phyloP scores from a whole-genome alignment of 116 monocot species.

The Phalaenopsis hybrid region DNA sequence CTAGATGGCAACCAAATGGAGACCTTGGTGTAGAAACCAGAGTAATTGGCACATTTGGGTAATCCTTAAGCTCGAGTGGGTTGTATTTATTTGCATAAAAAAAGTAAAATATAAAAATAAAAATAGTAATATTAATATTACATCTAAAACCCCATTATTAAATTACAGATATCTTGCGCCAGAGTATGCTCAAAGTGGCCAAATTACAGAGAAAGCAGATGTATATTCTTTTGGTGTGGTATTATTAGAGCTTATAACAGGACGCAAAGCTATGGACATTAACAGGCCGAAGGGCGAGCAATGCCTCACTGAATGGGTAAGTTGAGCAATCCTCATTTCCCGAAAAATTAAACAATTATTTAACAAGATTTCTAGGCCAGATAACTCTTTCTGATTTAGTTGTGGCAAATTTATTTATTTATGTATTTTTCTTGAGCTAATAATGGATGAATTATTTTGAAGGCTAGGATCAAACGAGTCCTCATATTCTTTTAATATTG shows the following conservation, averaged over 20 bases:
- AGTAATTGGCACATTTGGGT: conserved; percentile 93
- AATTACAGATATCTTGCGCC: conserved; percentile 63
- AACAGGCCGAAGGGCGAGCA: conserved; percentile 83
- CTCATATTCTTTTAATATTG: no score
- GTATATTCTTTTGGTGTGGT: conserved; percentile 93
- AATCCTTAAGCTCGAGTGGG: not conserved
- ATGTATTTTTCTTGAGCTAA: not conserved
- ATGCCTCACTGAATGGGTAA: conserved; percentile 89
- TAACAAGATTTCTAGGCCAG: not conserved
- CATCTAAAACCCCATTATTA: not conserved
- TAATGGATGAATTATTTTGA: not conserved
- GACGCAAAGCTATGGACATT: conserved; percentile 79
- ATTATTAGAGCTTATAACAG: conserved; percentile 73
- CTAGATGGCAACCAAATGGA: conserved; percentile 87
- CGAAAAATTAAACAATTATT: not conserved
- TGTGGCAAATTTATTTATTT: not conserved
- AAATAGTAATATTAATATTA: not conserved
- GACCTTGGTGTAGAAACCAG: conserved; percentile 73
- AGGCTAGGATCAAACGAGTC: not conserved
- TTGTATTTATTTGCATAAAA: not conserved
- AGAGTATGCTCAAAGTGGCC: conserved; percentile 83
- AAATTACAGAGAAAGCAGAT: conserved; percentile 89
- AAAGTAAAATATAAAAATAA: not conserved
- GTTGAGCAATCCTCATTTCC: not conserved
- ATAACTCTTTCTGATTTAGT: not conserved